These are phyloP conservation scores for Fragilariopsis cylindrus DNA, from an alignment of 108 stramenopile species.

Conservation along the genomic window DNA sequence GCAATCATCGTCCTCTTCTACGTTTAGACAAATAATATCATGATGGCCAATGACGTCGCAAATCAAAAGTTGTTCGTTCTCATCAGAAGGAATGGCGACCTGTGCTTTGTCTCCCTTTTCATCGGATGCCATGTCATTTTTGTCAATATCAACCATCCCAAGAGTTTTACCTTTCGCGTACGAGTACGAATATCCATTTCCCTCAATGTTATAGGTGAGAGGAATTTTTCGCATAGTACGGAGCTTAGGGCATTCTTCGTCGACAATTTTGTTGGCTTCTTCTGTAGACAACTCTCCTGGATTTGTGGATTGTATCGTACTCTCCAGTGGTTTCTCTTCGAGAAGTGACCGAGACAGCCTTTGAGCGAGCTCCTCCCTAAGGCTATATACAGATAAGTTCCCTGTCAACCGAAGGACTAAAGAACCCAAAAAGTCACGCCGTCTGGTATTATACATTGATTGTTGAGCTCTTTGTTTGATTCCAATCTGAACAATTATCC, in stretches of 20 bases:
- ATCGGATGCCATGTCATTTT: not conserved
- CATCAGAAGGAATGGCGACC: slow-evolving; percentile 50
- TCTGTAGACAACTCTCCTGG: not conserved
- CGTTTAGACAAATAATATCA: slow-evolving; percentile 43
- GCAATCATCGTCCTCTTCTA: slow-evolving; percentile 48
- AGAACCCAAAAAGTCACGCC: slow-evolving; percentile 25
- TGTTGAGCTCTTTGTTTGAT: slow-evolving; percentile 36
- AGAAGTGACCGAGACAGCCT: slow-evolving; percentile 31
- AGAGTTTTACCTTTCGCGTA: slow-evolving; percentile 20
- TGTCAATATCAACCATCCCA: slow-evolving; percentile 32
- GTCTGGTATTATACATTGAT: not conserved
- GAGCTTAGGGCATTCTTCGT: slow-evolving; percentile 31
- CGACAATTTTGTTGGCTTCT: not conserved
- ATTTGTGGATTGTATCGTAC: not conserved
- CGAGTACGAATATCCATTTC: slow-evolving; percentile 11
- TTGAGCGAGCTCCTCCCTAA: slow-evolving; percentile 54
- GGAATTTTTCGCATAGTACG: slow-evolving; percentile 60
- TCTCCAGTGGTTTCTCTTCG: not conserved
- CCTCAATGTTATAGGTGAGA: slow-evolving; percentile 45
- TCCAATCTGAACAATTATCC: slow-evolving; percentile 52
- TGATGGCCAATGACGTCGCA: slow-evolving; percentile 49
- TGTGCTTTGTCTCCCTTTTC: not conserved
- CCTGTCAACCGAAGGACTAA: slow-evolving; percentile 61
- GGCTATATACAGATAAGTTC: slow-evolving; percentile 55
- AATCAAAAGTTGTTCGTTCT: slow-evolving; percentile 51